phyloP scores from a whole-genome alignment of 257 asterid genomes.

The Solanum tacnaense region DNA sequence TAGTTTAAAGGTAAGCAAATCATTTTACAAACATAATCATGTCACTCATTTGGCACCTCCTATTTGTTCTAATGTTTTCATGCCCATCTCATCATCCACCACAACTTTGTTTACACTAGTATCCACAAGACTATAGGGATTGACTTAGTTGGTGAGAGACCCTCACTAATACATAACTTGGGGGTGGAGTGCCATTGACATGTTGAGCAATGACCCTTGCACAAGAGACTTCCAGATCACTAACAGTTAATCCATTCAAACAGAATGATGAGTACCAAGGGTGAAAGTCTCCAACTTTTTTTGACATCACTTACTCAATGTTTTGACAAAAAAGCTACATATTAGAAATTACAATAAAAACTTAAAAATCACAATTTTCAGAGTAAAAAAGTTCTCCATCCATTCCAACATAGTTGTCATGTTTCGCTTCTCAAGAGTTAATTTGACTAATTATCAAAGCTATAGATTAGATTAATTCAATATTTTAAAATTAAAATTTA shows the following conservation, averaged over 20 bases:
- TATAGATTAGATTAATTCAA: background rate
- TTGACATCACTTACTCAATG: background rate
- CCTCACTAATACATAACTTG: background rate
- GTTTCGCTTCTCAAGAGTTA: background rate
- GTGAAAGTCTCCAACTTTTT: background rate
- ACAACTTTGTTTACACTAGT: background rate
- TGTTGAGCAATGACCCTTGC: background rate
- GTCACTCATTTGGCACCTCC: background rate
- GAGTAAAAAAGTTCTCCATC: background rate
- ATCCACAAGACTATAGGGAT: background rate
- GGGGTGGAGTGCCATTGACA: background rate
- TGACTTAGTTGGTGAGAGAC: background rate
- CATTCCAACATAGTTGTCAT: background rate
- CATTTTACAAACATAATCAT: background rate
- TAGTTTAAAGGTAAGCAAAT: background rate
- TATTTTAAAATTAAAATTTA: background rate
- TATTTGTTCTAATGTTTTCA: background rate
- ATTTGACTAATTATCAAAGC: background rate
- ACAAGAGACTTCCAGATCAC: background rate
- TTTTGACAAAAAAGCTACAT: background rate
- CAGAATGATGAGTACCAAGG: background rate
- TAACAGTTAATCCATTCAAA: background rate
- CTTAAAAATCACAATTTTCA: background rate
- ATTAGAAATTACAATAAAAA: background rate
- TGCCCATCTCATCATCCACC: background rate